These are phyloP conservation scores for Verticillium tricorpus DNA, from an alignment of 2,329 filamentous ascomycete genomes.

Conservation along the genomic window DNA sequence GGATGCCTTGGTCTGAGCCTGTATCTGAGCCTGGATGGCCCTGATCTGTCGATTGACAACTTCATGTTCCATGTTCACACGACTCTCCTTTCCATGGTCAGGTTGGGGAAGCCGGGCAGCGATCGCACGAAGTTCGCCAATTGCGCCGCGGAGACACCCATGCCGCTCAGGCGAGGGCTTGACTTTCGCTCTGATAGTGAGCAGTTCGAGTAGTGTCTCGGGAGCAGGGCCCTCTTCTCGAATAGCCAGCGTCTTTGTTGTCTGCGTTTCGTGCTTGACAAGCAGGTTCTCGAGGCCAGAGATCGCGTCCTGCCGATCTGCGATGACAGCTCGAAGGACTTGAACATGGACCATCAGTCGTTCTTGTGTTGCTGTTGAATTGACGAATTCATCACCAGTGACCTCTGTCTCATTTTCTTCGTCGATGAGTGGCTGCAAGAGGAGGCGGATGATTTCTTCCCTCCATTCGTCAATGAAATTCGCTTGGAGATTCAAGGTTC, in stretches of 20 bases:
- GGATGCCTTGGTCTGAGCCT: constrained; percentile 45
- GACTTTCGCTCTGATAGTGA: constrained; percentile 39
- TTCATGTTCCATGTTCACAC: constrained; percentile 49
- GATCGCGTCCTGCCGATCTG: constrained; percentile 73
- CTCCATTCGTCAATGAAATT: constrained; percentile 70
- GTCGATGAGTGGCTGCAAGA: constrained; percentile 75
- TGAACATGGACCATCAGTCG: constrained; percentile 85
- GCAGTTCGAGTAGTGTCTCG: constrained; percentile 50
- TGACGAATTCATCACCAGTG: constrained; percentile 86
- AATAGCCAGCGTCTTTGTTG: constrained; percentile 55
- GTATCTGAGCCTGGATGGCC: constrained; percentile 50
- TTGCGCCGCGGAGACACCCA: constrained; percentile 64
- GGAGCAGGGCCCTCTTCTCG: constrained; percentile 68
- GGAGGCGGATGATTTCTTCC: constrained; percentile 63
- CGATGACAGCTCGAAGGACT: constrained; percentile 67
- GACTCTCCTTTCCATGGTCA: constrained; percentile 18
- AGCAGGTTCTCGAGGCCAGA: constrained; percentile 74
- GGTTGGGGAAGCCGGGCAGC: constrained; percentile 58
- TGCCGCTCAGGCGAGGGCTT: constrained; percentile 42
- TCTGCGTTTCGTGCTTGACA: constrained; percentile 66
- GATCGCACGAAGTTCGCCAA: constrained; percentile 67
- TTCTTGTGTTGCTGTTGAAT: constrained; percentile 83
- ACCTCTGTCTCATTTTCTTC: constrained; percentile 69
- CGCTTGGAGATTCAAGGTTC: constrained; percentile 67
- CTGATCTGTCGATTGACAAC: constrained; percentile 62